Evolutionary conservation across 2,329 filamentous ascomycete genomes (phyloP).

Genomic region (Byssochlamys sp.): DNA sequence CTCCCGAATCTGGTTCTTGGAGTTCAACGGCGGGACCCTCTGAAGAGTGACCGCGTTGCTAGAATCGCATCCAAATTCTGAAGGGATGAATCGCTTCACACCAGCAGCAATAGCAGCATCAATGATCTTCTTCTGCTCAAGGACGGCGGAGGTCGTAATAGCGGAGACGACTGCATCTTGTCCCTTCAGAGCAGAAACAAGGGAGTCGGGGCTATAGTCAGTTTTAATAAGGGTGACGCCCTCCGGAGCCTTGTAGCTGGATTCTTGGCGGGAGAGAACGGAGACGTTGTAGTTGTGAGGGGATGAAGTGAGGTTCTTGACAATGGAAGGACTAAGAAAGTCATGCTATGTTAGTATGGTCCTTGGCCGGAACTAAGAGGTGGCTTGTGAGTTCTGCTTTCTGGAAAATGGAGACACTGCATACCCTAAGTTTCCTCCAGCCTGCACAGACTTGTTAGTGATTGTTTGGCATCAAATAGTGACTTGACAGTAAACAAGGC

Average conservation of each 20-base stretch:
- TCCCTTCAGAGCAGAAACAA: slow-evolving; percentile 10
- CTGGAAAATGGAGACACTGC: not conserved
- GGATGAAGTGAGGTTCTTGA: slow-evolving; percentile 5
- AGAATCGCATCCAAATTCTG: slow-evolving; percentile 38
- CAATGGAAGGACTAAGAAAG: slow-evolving; percentile 1
- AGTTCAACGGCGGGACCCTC: slow-evolving; percentile 4
- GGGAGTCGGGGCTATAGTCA: slow-evolving; percentile 13
- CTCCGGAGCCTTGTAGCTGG: slow-evolving; percentile 5
- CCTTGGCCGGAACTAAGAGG: not conserved
- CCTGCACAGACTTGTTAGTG: not conserved
- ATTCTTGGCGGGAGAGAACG: slow-evolving; percentile 8
- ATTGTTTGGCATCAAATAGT: not conserved
- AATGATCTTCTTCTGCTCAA: slow-evolving; percentile 43
- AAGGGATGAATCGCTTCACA: slow-evolving; percentile 53
- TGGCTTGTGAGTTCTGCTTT: not conserved
- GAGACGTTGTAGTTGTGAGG: slow-evolving; percentile 10
- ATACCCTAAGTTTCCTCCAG: slow-evolving; percentile 3
- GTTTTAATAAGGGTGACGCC: slow-evolving; percentile 7
- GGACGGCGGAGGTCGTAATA: slow-evolving; percentile 12
- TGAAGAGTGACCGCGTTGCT: slow-evolving; percentile 1
- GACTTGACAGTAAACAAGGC: not conserved
- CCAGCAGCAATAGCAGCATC: slow-evolving; percentile 51
- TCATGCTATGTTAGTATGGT: not conserved
- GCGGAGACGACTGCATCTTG: slow-evolving; percentile 14
- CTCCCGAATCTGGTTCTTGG: slow-evolving; percentile 7